Evolutionary conservation across 2,329 filamentous ascomycete genomes (phyloP).

Genomic region (Albophoma yamanashiensis): DNA sequence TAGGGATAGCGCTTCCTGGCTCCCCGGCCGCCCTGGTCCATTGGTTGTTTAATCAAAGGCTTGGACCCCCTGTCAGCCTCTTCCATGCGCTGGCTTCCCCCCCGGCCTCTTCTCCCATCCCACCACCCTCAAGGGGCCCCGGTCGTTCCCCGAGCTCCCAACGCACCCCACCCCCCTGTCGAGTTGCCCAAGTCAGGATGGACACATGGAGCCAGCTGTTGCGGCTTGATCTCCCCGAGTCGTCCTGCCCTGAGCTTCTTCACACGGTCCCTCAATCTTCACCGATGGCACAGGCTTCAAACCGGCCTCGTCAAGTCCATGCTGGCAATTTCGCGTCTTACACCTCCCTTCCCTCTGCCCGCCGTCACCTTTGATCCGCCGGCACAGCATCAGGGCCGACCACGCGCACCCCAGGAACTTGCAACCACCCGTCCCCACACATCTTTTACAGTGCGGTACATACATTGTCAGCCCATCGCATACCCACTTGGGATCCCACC

Average conservation of each 20-base stretch:
- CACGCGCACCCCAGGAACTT: neutral
- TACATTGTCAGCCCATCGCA: constrained; percentile 20
- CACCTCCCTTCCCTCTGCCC: neutral
- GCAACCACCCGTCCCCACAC: neutral
- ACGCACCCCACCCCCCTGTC: constrained; percentile 2
- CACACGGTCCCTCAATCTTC: constrained; percentile 1
- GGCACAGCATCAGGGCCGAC: neutral
- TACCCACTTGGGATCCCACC: constrained; percentile 24
- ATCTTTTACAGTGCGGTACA: constrained; percentile 5
- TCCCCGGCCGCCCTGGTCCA: constrained; percentile 24
- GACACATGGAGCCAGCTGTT: constrained; percentile 2
- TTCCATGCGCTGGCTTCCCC: constrained; percentile 34
- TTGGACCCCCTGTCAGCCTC: constrained; percentile 37
- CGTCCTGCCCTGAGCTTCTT: neutral
- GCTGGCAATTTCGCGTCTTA: neutral
- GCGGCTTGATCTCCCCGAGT: neutral
- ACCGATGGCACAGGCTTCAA: neutral
- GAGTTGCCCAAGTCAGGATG: constrained; percentile 5
- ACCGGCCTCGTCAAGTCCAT: neutral
- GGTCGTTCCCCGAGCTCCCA: neutral
- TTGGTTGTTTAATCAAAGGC: constrained; percentile 43
- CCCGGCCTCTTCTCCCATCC: constrained; percentile 15
- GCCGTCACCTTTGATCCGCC: neutral
- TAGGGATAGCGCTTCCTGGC: constrained; percentile 22
- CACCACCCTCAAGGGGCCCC: constrained; percentile 8